Evolutionary conservation across 306 rosid genomes (phyloP), one percentile per base, ranked within the genome.

Genomic region (Comarum palustre): DNA sequence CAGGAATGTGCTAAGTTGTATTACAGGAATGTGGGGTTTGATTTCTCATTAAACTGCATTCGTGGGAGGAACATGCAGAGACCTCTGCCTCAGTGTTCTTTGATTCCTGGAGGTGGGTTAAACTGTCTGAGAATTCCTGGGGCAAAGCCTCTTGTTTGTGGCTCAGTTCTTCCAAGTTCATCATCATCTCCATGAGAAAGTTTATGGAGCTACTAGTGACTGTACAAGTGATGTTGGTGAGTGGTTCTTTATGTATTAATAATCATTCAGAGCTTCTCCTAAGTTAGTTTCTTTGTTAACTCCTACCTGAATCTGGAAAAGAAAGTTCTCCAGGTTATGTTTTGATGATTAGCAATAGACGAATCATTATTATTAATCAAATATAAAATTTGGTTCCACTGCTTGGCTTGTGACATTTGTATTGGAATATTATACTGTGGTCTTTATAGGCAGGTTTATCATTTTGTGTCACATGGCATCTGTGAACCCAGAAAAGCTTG

Each of bases 21-120:
- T 68, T 68, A 82, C 60, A 83, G 88, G 78, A 89, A 91, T 81
- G 87, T 87, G 66, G 95, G 97, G 7, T 94, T 91, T 78, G 99
- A 94, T 84, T 85, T 94, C 84, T 86, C 95, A 5, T 75, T 65
- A 58, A 94, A 94, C 72, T 94, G 99, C 77, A 88, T 94, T 79
- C 96, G 93, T 24, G 99, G 97, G 64, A 82, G 85, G 76, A 63
- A 74, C 72, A 78, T 87, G 93, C 99, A 94, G 86, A 87, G 96
- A 75, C 93, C 97, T 60, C 88, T 81, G 54, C 99, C 97, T 42
- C 88, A 95, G 12, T 95, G 99, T 39, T 87, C 91, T 47, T 51
- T 80, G 36, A 84, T 91, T 70, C 99, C 99, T n/a, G 96, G 93
- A 13, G 92, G 91, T 54, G 82, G 90, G 60, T 74, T 91, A 55